Conservation (phyloP, 805 yeast genomes). For the Saccharomycopsis sp. region DNA sequence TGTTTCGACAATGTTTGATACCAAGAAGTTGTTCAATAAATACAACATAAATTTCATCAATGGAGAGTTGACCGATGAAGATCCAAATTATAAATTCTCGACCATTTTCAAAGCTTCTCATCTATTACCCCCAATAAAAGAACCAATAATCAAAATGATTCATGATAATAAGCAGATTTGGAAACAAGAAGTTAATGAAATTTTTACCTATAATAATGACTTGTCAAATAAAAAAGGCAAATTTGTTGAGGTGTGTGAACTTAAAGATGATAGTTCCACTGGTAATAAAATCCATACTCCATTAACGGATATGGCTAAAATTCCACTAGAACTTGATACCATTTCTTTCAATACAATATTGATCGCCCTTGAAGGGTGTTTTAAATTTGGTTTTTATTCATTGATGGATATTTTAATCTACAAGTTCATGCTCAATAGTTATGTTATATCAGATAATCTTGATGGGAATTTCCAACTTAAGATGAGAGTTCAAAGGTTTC, state of each 20-base stretch:
- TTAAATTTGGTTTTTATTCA: not conserved
- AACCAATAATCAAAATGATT: not conserved
- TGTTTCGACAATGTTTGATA: not conserved
- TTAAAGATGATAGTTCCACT: too few species aligned
- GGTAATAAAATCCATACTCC: too few species aligned
- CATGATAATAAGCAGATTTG: not conserved
- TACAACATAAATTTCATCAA: not conserved
- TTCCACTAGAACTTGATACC: not conserved
- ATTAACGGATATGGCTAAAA: too few species aligned
- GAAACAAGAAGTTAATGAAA: not conserved
- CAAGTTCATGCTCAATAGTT: not conserved
- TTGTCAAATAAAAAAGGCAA: not conserved
- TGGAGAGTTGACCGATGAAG: not conserved
- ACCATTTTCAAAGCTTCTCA: not conserved
- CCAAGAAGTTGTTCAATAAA: not conserved
- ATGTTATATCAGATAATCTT: not conserved
- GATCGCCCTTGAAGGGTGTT: not conserved
- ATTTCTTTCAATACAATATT: not conserved
- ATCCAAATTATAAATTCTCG: not conserved
- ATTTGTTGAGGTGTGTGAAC: too few species aligned
- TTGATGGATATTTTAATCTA: constrained; percentile 1
- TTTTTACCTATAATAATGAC: not conserved
- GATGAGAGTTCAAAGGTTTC: not conserved
- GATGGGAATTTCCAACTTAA: not conserved
- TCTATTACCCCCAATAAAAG: not conserved